Conservation (phyloP, 176 grass and related monocot genomes). For the Oryza brachyantha region DNA sequence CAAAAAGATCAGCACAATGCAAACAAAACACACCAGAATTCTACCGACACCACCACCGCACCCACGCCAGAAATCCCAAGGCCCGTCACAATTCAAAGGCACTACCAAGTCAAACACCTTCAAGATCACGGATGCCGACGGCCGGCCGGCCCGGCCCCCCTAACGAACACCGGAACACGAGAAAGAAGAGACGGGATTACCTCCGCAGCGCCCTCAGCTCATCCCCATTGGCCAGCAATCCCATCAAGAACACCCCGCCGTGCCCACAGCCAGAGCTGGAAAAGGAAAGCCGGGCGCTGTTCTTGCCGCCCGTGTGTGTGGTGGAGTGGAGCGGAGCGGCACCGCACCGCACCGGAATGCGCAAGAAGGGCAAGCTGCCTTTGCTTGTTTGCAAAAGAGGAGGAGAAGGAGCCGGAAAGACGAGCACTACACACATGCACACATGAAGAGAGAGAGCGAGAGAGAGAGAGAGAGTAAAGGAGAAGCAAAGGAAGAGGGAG, state of each 20-base stretch:
- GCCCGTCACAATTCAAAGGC: slow-evolving; percentile 7
- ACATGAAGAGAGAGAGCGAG: slow-evolving; percentile 33
- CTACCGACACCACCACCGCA: neutral
- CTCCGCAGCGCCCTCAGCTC: slow-evolving; percentile 23
- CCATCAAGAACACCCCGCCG: neutral
- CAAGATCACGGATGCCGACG: slow-evolving; percentile 5
- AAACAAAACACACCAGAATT: slow-evolving; percentile 20
- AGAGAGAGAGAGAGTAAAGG: slow-evolving; percentile 41
- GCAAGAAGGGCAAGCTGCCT: slow-evolving; percentile 31
- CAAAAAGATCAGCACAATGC: slow-evolving; percentile 18
- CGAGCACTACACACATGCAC: slow-evolving; percentile 41
- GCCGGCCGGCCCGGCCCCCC: too few species aligned
- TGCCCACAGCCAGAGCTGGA: neutral
- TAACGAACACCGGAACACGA: slow-evolving; percentile 7
- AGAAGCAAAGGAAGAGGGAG: slow-evolving; percentile 31
- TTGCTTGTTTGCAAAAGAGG: slow-evolving; percentile 34
- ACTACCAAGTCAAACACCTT: neutral
- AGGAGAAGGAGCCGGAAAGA: slow-evolving; percentile 40
- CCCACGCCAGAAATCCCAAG: neutral
- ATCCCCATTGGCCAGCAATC: slow-evolving; percentile 31
- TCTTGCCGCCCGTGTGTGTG: slow-evolving; percentile 2
- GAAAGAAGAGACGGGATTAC: slow-evolving; percentile 22
- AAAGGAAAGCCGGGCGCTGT: slow-evolving; percentile 4
- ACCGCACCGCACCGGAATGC: slow-evolving; percentile 35
- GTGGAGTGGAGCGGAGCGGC: slow-evolving; percentile 31